Base-by-base conservation (phyloP, 1,284 basidiomycete genomes). In the Trametes versicolor region DNA sequence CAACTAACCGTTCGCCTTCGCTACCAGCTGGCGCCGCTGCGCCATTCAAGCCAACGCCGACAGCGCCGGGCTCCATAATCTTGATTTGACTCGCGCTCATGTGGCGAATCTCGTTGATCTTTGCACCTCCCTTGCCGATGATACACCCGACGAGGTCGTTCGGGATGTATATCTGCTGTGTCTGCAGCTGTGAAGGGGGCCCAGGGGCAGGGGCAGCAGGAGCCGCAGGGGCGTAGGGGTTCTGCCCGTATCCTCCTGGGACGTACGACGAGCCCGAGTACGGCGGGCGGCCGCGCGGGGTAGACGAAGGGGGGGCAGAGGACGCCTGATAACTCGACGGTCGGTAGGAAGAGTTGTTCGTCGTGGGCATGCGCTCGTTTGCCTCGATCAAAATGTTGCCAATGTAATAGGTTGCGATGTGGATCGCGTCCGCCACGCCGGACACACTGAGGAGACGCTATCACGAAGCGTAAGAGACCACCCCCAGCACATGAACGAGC, bases 401-500 rank as follows among this genome's bases (percentile, higher is more conserved):
- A 66, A 99, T 97, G 77, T 99, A 99, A 82, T 98, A 99, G 7
- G 98, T 98, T 34, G 98, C 98, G 70, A 99, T 99, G 80, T 99
- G 98, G 63, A 99, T 97, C 21, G 98, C 98, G 78, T 99, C 98
- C n/a, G 98, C 98, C 48, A 99, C 98, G 61, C 98, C 98, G 41
- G 97, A 96, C 53, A 99, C 97, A 70, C 95, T 98, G 63, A 99
- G 84, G 27, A 99, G 95, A 63, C 96, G 94, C 94, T 97, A 76
- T 6, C 63, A 37, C 56, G 64, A 36, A n/a, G 58, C 51, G 17
- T 55, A 62, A 61, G 53, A 54, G 63, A 66, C 57, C 71, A 53
- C 67, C 65, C 65, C 58, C 39, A 48, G 59, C 9, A 23, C 15
- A 34, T 13, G 50, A 29, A 52, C 12, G 58, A 48, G 55, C 34